Percentiles rank a stretch among this genome's conserved stretches.
phyloP scores from a whole-genome alignment of 306 rosid species.

The Quercus bicolor region DNA sequence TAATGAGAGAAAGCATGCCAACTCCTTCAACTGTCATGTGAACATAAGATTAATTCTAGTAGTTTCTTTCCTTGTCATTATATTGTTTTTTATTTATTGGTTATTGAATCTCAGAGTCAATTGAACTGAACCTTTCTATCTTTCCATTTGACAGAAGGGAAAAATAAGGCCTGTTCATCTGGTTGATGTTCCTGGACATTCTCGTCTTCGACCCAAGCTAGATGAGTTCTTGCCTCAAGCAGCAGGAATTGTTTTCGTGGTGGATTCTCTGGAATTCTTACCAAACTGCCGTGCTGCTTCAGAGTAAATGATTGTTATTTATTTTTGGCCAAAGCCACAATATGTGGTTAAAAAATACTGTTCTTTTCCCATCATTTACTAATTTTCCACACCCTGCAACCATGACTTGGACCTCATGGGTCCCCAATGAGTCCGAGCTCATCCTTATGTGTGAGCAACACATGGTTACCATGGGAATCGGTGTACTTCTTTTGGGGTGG shows the following conservation, averaged over 20 bases:
- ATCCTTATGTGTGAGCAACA: background rate
- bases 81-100: background rate
- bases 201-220: constrained; percentile 84
- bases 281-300: constrained; percentile 84
- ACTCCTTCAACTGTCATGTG: constrained; percentile 5
- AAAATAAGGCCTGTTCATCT: constrained; percentile 73
- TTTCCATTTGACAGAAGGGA: constrained; percentile 48
- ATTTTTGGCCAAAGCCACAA: background rate
- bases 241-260: constrained; percentile 79
- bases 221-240: constrained; percentile 87
- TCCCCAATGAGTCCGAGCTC: background rate
- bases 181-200: constrained; percentile 95
- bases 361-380: background rate
- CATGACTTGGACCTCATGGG: background rate
- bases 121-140: constrained; percentile 9
- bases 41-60: constrained; percentile 6
- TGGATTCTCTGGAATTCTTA: constrained; percentile 83
- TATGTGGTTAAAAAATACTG: background rate
- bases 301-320: constrained; percentile 50
- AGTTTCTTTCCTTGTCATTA: constrained; percentile 7
- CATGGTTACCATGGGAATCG: too few relatives aligned
- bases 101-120: background rate
- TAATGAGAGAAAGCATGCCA: background rate
- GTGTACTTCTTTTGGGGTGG: too few relatives aligned
- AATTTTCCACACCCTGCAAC: background rate